Conservation (phyloP, 169 alveolate genomes). For the Plasmodium cynomolgi region DNA sequence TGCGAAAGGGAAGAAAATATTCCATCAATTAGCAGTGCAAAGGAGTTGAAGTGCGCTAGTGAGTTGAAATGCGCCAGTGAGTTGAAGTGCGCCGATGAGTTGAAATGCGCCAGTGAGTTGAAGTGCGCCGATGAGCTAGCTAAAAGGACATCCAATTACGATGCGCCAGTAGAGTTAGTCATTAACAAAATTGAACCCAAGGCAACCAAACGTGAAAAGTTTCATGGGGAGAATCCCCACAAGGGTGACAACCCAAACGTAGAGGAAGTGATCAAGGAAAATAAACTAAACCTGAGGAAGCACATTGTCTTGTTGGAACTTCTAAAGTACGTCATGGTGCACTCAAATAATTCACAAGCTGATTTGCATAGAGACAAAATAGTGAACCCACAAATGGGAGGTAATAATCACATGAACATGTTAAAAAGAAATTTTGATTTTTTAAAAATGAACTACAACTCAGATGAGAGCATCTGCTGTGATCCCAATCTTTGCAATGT, state of each 20-base stretch:
- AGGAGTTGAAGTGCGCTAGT: not conserved
- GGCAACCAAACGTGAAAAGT: not conserved
- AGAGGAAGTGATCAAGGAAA: slow-evolving; percentile 8
- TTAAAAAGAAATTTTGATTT: not conserved
- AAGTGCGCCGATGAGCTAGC: not conserved
- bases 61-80: no score
- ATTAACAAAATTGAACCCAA: not conserved
- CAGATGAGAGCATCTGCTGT: not conserved
- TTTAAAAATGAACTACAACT: not conserved
- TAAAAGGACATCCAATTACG: not conserved
- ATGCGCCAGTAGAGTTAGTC: not conserved
- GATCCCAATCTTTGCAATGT: not conserved
- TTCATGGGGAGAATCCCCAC: not conserved
- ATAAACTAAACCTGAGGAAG: slow-evolving; percentile 32
- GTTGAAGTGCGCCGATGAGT: not conserved
- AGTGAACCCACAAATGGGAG: not conserved
- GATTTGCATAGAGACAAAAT: not conserved
- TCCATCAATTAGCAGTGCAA: not conserved
- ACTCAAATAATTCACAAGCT: slow-evolving; percentile 13
- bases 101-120: no score
- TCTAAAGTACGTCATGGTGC: slow-evolving; percentile 25
- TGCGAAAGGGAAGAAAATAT: not conserved
- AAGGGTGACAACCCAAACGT: not conserved
- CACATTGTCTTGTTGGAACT: slow-evolving; percentile 33
- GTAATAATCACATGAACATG: not conserved